Evolutionary conservation across 78 protist genomes (phyloP).

Genomic region (Dictyostelium discoideum): DNA sequence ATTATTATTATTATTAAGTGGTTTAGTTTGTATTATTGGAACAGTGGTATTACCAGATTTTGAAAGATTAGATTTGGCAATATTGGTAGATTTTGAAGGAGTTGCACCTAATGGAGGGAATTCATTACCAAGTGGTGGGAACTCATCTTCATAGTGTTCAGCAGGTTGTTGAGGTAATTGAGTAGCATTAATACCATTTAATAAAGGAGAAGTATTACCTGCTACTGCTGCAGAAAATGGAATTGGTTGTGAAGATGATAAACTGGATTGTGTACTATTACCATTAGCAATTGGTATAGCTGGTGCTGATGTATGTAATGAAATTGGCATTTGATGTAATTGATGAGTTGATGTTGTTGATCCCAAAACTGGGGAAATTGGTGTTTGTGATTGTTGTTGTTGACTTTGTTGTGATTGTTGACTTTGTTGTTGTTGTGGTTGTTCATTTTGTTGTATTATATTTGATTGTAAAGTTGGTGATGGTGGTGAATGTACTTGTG

Average conservation of each 20-base stretch:
- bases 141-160: constrained; percentile 67
- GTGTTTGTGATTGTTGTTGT: not conserved
- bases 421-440: not conserved
- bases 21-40: not conserved
- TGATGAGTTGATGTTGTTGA: not conserved
- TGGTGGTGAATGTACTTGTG: not conserved
- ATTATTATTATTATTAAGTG: not conserved
- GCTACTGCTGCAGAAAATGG: constrained; percentile 12
- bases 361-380: not conserved
- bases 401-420: no score
- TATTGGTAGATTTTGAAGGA: not conserved
- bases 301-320: not conserved
- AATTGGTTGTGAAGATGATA: constrained; percentile 1
- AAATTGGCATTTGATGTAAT: constrained; percentile 11
- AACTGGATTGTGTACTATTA: not conserved
- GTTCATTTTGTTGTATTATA: not conserved
- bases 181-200: not conserved
- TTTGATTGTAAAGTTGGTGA: not conserved
- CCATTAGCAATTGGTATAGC: not conserved
- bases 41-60: not conserved
- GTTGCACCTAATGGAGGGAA: not conserved
- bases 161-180: not conserved
- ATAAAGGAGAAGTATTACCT: not conserved
- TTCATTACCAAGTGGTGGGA: constrained; percentile 19
- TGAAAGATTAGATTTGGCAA: not conserved